A percentile compares a stretch with the other conserved stretches of the same genome.
Evolutionary conservation across 129 eudicot genomes (phyloP).

Genomic region (Flaveria sonorensis): DNA sequence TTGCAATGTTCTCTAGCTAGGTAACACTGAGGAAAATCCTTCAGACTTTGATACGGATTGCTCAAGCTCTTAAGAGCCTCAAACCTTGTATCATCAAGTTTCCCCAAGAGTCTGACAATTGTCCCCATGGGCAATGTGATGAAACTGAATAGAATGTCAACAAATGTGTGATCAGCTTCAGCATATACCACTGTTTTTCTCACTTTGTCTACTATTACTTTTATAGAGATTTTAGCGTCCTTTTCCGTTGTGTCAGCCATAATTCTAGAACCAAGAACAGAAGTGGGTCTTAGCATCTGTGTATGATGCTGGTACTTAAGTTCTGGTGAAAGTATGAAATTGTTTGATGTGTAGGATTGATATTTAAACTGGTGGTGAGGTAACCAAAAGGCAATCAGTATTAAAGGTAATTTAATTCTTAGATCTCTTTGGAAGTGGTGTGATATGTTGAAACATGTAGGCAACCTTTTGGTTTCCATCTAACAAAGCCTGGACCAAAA

Average conservation of each 20-base stretch:
- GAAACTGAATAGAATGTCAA: constrained; percentile 42
- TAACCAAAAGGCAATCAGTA: neutral
- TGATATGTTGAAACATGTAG: neutral
- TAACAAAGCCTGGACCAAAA: neutral
- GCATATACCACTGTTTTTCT: constrained; percentile 30
- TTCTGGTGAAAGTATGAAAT: neutral
- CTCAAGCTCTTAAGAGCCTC: constrained; percentile 32
- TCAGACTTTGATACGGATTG: constrained; percentile 28
- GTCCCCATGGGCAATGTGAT: constrained; percentile 49
- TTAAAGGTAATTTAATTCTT: neutral
- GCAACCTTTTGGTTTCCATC: neutral
- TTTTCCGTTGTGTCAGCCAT: too few relatives aligned
- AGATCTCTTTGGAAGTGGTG: neutral
- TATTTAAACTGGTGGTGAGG: neutral
- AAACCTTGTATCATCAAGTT: constrained; percentile 12
- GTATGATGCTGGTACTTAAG: too few relatives aligned
- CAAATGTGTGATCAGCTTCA: constrained; percentile 37
- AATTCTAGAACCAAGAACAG: too few relatives aligned
- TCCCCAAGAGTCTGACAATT: constrained; percentile 28
- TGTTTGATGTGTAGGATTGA: neutral
- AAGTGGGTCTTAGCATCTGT: too few relatives aligned
- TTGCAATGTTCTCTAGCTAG: constrained; percentile 25
- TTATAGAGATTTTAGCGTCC: constrained; percentile 18
- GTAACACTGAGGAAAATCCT: constrained; percentile 12
- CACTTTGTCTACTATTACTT: constrained; percentile 22